phyloP scores from a whole-genome alignment of 805 yeast species.

The Scheffersomyces ergatensis region DNA sequence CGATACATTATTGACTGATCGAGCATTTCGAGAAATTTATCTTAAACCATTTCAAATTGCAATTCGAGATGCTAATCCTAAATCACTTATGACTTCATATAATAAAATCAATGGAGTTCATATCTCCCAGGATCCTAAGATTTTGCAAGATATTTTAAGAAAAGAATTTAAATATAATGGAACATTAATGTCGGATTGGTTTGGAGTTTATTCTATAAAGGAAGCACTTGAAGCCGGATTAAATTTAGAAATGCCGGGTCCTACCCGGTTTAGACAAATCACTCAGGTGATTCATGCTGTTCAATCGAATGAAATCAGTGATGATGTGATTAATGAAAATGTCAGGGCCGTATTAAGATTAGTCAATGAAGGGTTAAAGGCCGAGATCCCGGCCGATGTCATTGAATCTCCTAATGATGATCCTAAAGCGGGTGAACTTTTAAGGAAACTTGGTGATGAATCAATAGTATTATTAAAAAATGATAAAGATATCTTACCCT shows the following conservation, averaged over 20 bases:
- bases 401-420: conserved; percentile 41
- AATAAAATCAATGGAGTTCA: conserved; percentile 63
- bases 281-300: conserved; percentile 43
- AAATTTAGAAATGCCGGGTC: conserved; percentile 70
- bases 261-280: conserved; percentile 45
- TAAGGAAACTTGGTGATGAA: conserved; percentile 49
- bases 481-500: conserved; percentile 47
- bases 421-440: conserved; percentile 41
- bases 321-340: conserved; percentile 44
- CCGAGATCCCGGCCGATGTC: conserved; percentile 39
- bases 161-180: conserved; percentile 61
- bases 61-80: conserved; percentile 49
- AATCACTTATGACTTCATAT: conserved; percentile 59
- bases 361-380: conserved; percentile 39
- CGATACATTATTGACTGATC: conserved; percentile 49
- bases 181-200: conserved; percentile 63
- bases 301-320: conserved; percentile 36
- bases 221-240: conserved; percentile 53
- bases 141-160: conserved; percentile 47
- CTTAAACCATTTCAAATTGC: conserved; percentile 64
- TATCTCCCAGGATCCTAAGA: conserved; percentile 43
- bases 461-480: conserved; percentile 58
- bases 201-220: conserved; percentile 49
- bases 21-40: conserved; percentile 67
- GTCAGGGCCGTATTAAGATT: conserved; percentile 47